A percentile compares a stretch with the other conserved stretches of the same genome.
phyloP scores from a whole-genome alignment of 2,329 filamentous ascomycete species.

The Aureobasidium vineae region DNA sequence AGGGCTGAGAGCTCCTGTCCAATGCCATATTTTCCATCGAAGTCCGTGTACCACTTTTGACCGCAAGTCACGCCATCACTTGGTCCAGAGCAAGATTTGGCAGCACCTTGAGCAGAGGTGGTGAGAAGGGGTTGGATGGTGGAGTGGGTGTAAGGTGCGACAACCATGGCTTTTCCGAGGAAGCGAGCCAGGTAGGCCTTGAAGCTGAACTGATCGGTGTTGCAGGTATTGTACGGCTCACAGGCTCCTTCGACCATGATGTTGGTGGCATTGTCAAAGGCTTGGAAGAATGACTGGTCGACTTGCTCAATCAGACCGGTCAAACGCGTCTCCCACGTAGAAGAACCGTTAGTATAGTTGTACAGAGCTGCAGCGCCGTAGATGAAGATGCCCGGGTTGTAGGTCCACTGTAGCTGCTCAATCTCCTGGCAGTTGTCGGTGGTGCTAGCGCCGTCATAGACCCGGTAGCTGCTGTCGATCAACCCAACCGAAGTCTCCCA shows the following conservation, averaged over 20 bases:
- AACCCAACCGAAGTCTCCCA: slow-evolving; percentile 51
- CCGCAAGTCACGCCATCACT: slow-evolving; percentile 45
- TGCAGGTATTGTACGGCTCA: slow-evolving; percentile 57
- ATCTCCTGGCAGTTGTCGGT: slow-evolving; percentile 46
- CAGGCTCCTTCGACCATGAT: slow-evolving; percentile 67
- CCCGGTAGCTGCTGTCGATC: slow-evolving; percentile 47
- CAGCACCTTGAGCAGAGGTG: slow-evolving; percentile 45
- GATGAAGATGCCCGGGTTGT: slow-evolving; percentile 54
- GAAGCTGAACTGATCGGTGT: slow-evolving; percentile 70
- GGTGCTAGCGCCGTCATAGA: slow-evolving; percentile 49
- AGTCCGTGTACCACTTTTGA: slow-evolving; percentile 47
- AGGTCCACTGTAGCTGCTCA: slow-evolving; percentile 49
- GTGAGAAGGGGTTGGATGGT: slow-evolving; percentile 42
- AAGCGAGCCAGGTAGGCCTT: slow-evolving; percentile 73
- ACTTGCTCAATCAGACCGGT: slow-evolving; percentile 58
- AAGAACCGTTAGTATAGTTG: slow-evolving; percentile 48
- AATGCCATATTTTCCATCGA: slow-evolving; percentile 44
- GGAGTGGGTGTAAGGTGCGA: slow-evolving; percentile 45
- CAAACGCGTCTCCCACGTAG: slow-evolving; percentile 52
- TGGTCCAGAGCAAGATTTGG: slow-evolving; percentile 46
- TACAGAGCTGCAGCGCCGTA: slow-evolving; percentile 58
- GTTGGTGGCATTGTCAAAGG: slow-evolving; percentile 48
- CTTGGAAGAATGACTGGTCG: slow-evolving; percentile 55
- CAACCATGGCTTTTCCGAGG: slow-evolving; percentile 48
- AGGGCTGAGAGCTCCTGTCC: slow-evolving; percentile 49